Evolutionary conservation across 805 yeast genomes (phyloP).

Genomic region (Schizosaccharomyces lindneri): DNA sequence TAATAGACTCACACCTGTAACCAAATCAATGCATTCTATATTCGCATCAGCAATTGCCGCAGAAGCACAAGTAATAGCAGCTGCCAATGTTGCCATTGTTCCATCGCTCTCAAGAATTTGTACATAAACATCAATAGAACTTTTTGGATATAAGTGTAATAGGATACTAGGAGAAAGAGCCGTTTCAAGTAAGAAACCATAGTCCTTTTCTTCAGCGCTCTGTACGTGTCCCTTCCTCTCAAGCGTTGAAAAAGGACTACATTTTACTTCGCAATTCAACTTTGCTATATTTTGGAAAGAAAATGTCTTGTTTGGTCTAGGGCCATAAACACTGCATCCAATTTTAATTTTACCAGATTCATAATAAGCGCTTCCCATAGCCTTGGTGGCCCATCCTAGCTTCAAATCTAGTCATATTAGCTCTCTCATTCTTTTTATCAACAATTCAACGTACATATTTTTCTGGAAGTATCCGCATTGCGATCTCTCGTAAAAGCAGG

Average conservation of each 20-base stretch:
- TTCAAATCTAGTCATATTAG: conserved; percentile 1
- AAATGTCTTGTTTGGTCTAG: conserved; percentile 50
- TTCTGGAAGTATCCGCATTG: conserved; percentile 4
- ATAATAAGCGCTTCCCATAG: conserved; percentile 61
- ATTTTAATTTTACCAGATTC: conserved; percentile 39
- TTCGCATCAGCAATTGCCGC: conserved; percentile 69
- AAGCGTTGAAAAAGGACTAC: conserved; percentile 27
- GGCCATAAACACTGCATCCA: conserved; percentile 42
- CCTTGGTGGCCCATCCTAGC: conserved; percentile 21
- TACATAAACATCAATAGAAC: conserved; percentile 58
- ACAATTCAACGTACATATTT: conserved; percentile 5
- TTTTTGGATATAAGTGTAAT: conserved; percentile 62
- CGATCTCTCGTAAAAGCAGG: conserved; percentile 3
- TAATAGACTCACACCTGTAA: conserved; percentile 18
- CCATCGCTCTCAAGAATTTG: conserved; percentile 25
- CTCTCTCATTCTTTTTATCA: conserved; percentile 2
- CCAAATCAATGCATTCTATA: conserved; percentile 53
- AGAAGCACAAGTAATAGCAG: conserved; percentile 30
- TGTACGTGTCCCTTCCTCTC: conserved; percentile 9
- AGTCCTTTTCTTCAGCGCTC: conserved; percentile 10
- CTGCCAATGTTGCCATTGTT: conserved; percentile 15
- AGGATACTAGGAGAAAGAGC: conserved; percentile 29
- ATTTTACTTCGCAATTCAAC: conserved; percentile 33
- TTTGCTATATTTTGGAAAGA: conserved; percentile 43
- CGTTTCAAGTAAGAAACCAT: conserved; percentile 25